These are phyloP conservation scores for Reticulascus tulasneorum DNA, from an alignment of 2,329 filamentous ascomycete genomes.

Conservation along the genomic window DNA sequence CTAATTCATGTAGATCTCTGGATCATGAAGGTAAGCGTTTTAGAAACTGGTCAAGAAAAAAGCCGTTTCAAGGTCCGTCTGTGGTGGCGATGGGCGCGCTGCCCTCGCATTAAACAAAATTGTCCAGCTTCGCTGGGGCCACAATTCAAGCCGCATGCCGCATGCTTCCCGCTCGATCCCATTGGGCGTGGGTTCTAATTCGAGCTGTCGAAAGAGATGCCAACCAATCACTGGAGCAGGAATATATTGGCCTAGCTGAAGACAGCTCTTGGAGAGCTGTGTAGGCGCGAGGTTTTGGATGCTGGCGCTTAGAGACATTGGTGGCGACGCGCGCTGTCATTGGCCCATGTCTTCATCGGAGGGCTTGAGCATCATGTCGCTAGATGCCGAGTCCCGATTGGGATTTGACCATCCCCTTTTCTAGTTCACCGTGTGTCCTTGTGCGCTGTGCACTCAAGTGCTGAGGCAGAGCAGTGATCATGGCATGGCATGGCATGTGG, in stretches of 20 bases:
- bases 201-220: conserved; percentile 2
- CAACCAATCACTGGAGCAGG: conserved; percentile 9
- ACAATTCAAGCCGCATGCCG: conserved; percentile 10
- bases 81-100: conserved; percentile 3
- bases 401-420: too few relatives aligned
- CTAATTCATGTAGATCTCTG: background rate
- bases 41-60: background rate
- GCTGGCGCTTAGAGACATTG: conserved; percentile 12
- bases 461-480: too few relatives aligned
- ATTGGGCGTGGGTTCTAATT: conserved; percentile 4
- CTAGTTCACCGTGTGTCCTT: too few relatives aligned
- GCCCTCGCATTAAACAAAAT: too few relatives aligned
- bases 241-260: conserved; percentile 7
- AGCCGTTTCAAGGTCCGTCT: conserved; percentile 4
- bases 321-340: conserved; percentile 3
- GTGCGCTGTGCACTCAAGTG: too few relatives aligned
- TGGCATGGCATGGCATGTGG: too few relatives aligned
- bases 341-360: too few relatives aligned
- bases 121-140: too few relatives aligned
- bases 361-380: too few relatives aligned
- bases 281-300: conserved; percentile 11
- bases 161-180: conserved; percentile 11
- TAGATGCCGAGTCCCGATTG: too few relatives aligned
- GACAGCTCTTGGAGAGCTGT: conserved; percentile 9
- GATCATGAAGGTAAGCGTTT: background rate